Evolutionary conservation across 2,329 filamentous ascomycete genomes (phyloP).

Genomic region (Fusarium liriodendri): DNA sequence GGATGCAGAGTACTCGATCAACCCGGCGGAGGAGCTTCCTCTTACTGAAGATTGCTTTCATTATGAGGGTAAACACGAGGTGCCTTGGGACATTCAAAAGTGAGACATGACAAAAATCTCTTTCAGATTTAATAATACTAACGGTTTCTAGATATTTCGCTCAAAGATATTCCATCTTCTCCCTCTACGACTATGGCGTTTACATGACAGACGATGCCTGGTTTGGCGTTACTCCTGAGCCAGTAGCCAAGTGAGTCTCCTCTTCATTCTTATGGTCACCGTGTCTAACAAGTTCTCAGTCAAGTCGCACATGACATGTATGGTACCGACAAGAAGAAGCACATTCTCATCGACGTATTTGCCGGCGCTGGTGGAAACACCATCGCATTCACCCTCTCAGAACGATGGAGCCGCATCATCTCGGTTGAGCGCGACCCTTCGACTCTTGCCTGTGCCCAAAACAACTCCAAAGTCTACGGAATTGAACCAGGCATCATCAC

Average conservation of each 20-base stretch:
- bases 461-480: slow-evolving; percentile 89
- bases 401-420: slow-evolving; percentile 84
- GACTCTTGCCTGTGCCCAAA: slow-evolving; percentile 88
- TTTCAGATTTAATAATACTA: background rate
- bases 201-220: slow-evolving; percentile 93
- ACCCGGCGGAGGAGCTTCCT: slow-evolving; percentile 58
- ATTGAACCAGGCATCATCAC: slow-evolving; percentile 78
- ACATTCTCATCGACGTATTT: slow-evolving; percentile 86
- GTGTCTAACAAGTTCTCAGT: slow-evolving; percentile 52
- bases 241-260: slow-evolving; percentile 78
- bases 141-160: slow-evolving; percentile 79
- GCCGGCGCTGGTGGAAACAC: slow-evolving; percentile 92
- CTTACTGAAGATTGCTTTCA: slow-evolving; percentile 77
- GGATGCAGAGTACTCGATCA: slow-evolving; percentile 47
- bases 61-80: slow-evolving; percentile 76
- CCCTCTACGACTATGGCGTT: slow-evolving; percentile 86
- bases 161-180: slow-evolving; percentile 89
- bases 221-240: slow-evolving; percentile 97
- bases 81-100: slow-evolving; percentile 89
- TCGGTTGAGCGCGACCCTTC: slow-evolving; percentile 87
- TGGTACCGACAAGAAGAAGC: slow-evolving; percentile 64
- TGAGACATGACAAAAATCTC: slow-evolving; percentile 52
- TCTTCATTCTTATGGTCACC: background rate
- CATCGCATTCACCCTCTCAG: slow-evolving; percentile 90
- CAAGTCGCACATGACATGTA: slow-evolving; percentile 81